Percentiles rank a stretch among this genome's conserved stretches.
phyloP scores from a whole-genome alignment of 1,284 basidiomycete genomes.

The Heterobasidion occidentale region DNA sequence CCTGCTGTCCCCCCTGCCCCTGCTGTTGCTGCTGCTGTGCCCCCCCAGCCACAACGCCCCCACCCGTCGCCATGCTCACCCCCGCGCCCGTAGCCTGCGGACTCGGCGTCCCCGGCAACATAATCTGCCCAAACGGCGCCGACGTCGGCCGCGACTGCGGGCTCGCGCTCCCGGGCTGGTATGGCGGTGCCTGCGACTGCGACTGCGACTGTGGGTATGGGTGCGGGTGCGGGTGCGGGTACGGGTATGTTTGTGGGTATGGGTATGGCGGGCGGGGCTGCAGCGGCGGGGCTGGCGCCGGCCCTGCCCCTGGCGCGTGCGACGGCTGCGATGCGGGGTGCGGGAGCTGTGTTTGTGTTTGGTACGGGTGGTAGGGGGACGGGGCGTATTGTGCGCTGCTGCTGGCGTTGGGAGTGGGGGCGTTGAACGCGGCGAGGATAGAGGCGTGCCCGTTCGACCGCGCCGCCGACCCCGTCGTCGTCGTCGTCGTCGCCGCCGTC shows the following conservation, averaged over 20 bases:
- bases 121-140: constrained; percentile 37
- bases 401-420: no score
- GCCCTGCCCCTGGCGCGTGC: neutral
- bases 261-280: no score
- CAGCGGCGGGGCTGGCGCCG: no score
- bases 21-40: constrained; percentile 15
- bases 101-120: constrained; percentile 40
- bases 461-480: no score
- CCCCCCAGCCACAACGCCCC: constrained; percentile 2
- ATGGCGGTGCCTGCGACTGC: neutral
- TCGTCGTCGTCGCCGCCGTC: no score
- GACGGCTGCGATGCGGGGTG: neutral
- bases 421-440: neutral
- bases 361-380: neutral
- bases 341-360: neutral
- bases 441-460: constrained; percentile 2
- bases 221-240: neutral
- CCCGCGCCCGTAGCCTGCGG: constrained; percentile 11
- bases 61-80: neutral
- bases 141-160: constrained; percentile 5
- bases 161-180: neutral
- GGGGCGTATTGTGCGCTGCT: neutral
- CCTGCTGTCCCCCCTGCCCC: constrained; percentile 25
- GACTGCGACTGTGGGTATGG: neutral
- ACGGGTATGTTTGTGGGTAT: neutral